Conservation (phyloP, 2,329 filamentous ascomycete genomes). For the Fusarium incarnatum region DNA sequence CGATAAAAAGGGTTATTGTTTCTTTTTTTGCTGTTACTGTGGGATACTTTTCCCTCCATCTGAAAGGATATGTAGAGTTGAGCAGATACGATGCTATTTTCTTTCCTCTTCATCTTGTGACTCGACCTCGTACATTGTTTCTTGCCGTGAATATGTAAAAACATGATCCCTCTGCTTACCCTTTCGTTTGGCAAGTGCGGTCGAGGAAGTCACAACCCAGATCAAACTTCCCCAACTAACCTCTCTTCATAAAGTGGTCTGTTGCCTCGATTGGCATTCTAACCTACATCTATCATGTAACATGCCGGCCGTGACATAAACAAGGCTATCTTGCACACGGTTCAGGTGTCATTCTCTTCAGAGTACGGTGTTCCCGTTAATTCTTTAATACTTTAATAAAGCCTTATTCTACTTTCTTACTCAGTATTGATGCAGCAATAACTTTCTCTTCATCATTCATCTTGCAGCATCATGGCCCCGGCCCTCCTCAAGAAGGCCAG, state of each 20-base stretch:
- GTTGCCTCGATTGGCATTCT: neutral
- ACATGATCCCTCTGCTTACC: neutral
- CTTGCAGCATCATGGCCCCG: slow-evolving; percentile 46
- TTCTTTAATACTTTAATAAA: slow-evolving; percentile 9
- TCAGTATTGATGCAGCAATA: slow-evolving; percentile 19
- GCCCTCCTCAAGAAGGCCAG: slow-evolving; percentile 45
- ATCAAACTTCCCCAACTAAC: neutral
- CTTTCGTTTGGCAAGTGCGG: neutral
- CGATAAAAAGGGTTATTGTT: slow-evolving; percentile 48
- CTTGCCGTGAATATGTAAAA: neutral
- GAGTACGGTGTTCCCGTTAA: neutral
- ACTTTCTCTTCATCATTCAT: slow-evolving; percentile 14
- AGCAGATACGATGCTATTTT: slow-evolving; percentile 39
- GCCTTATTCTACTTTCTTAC: slow-evolving; percentile 6
- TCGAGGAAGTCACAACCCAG: neutral
- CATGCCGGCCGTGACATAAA: neutral
- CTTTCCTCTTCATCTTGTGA: slow-evolving; percentile 12
- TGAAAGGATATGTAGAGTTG: slow-evolving; percentile 37
- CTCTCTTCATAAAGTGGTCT: neutral
- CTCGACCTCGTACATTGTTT: neutral
- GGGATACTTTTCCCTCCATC: slow-evolving; percentile 15
- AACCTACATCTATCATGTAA: neutral
- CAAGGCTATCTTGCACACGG: slow-evolving; percentile 1
- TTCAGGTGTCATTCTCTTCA: slow-evolving; percentile 18
- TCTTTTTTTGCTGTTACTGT: slow-evolving; percentile 36